A percentile compares a stretch with the other conserved stretches of the same genome.
phyloP scores from a whole-genome alignment of 805 yeast species.

The Zygosaccharomyces pseudorouxii region DNA sequence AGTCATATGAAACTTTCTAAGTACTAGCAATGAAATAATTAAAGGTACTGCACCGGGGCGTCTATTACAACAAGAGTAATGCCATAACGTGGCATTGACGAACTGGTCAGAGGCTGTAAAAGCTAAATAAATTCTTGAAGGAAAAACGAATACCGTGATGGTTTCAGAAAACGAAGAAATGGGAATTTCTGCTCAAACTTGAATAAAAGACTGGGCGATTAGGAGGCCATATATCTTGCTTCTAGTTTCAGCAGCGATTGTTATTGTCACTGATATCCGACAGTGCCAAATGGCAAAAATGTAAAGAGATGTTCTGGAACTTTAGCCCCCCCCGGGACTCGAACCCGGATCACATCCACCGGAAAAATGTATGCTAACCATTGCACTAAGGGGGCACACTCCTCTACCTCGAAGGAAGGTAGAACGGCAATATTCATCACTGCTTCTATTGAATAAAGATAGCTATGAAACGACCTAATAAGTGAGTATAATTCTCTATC shows the following conservation, averaged over 20 bases:
- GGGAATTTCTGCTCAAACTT: no score
- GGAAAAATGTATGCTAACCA: slow-evolving; percentile 51
- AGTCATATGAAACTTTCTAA: neutral
- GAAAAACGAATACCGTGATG: no score
- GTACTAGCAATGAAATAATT: neutral
- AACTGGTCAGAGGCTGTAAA: neutral
- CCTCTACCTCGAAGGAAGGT: neutral
- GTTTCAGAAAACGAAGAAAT: neutral
- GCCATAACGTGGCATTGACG: neutral
- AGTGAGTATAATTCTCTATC: no score
- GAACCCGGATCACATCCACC: slow-evolving; percentile 53
- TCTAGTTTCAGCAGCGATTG: no score
- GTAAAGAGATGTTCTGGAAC: no score
- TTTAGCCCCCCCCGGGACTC: slow-evolving; percentile 54
- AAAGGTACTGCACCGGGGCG: neutral
- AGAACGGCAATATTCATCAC: no score
- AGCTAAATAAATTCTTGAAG: no score
- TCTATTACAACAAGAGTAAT: neutral
- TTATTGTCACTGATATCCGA: no score
- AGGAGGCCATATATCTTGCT: neutral
- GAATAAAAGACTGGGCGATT: neutral
- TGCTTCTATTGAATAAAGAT: no score
- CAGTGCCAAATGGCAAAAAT: no score
- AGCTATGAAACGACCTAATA: no score
- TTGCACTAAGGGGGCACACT: slow-evolving; percentile 46